These are phyloP conservation scores for Ophidiomyces ophidiicola DNA, from an alignment of 2,329 filamentous ascomycete species.

Conservation along the genomic window DNA sequence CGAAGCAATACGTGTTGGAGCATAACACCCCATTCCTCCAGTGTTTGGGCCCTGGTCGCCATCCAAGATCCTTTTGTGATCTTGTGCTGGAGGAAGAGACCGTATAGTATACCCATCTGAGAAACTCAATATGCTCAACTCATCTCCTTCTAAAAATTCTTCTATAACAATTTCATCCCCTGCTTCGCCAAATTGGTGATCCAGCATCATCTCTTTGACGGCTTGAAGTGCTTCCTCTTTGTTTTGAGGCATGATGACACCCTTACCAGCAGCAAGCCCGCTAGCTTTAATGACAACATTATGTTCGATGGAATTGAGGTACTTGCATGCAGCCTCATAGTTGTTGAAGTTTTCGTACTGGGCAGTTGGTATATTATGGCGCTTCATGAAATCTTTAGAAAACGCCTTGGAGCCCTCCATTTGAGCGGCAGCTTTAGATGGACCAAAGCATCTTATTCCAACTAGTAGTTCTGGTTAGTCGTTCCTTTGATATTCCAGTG, in stretches of 20 bases:
- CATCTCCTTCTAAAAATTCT: conserved; percentile 81
- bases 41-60: conserved; percentile 87
- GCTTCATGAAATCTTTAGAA: conserved; percentile 95
- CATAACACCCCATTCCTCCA: conserved; percentile 95
- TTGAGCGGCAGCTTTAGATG: conserved; percentile 66
- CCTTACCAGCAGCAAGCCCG: conserved; percentile 86
- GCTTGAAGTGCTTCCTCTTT: conserved; percentile 73
- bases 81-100: conserved; percentile 80
- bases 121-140: conserved; percentile 83
- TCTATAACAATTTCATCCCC: conserved; percentile 91
- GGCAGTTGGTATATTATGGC: conserved; percentile 79
- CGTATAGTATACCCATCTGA: conserved; percentile 76
- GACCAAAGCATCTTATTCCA: conserved; percentile 74
- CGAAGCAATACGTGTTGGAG: conserved; percentile 69
- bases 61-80: conserved; percentile 91
- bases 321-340: conserved; percentile 58
- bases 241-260: conserved; percentile 73
- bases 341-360: conserved; percentile 78
- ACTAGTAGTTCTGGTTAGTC: conserved; percentile 34
- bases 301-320: conserved; percentile 59
- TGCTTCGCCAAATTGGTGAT: conserved; percentile 72
- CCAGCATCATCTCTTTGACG: conserved; percentile 80
- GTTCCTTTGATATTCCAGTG: neutral
- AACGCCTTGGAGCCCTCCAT: conserved; percentile 97
- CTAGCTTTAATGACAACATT: conserved; percentile 87